phyloP scores from a whole-genome alignment of 306 rosid species.

The Prunus kanzakura region DNA sequence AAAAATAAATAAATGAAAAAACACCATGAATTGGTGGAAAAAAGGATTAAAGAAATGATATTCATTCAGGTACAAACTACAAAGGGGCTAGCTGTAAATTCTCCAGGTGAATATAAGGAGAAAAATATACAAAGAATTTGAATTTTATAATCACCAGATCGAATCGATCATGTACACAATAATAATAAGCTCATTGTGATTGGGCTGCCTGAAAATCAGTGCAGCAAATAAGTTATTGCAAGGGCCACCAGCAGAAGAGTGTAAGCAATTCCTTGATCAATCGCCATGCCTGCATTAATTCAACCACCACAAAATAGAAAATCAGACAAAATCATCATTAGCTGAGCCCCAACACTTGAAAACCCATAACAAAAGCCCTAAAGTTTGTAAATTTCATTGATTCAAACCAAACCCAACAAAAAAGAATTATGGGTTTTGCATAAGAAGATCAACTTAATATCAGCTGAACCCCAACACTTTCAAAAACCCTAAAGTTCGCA shows the following conservation, averaged over 20 bases:
- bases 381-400: background rate
- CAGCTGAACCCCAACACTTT: background rate
- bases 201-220: slow-evolving; percentile 28
- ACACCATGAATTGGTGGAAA: background rate
- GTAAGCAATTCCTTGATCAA: slow-evolving; percentile 78
- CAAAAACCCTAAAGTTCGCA: background rate
- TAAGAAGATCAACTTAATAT: too few species aligned
- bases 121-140: slow-evolving; percentile 9
- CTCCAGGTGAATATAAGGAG: slow-evolving; percentile 18
- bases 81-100: background rate
- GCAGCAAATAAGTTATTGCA: slow-evolving; percentile 57
- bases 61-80: background rate
- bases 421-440: background rate
- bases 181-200: slow-evolving; percentile 7
- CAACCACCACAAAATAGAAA: background rate
- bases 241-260: slow-evolving; percentile 59
- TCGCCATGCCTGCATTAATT: slow-evolving; percentile 39
- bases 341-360: background rate
- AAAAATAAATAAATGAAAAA: background rate
- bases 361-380: background rate
- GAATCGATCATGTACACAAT: background rate
- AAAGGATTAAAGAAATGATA: background rate
- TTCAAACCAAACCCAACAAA: background rate
- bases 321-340: background rate
- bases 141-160: background rate